Conservation (phyloP, 192 early-diverging fungal species). For the Gamsiella multidivaricata region DNA sequence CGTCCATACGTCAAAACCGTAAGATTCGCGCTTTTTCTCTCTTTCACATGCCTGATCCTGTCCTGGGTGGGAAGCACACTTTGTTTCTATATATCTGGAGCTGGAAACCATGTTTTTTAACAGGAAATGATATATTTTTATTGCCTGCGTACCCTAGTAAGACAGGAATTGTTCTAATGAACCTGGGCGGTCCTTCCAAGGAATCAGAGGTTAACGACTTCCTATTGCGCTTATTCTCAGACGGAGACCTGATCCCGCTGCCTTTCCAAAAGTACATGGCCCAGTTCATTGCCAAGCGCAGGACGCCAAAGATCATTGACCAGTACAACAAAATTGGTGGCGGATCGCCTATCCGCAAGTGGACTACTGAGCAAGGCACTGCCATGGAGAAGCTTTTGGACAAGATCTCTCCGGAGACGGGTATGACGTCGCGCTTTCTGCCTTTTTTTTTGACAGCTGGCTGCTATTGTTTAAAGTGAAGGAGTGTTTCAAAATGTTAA, state of each 20-base stretch:
- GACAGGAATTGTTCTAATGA: slow-evolving; percentile 91
- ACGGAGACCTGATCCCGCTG: slow-evolving; percentile 92
- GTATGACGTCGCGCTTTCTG: slow-evolving; percentile 36
- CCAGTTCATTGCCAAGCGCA: slow-evolving; percentile 81
- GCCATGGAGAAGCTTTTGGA: slow-evolving; percentile 83
- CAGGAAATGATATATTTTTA: slow-evolving; percentile 83
- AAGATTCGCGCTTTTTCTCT: slow-evolving; percentile 1
- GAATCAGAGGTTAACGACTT: slow-evolving; percentile 84
- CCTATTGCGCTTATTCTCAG: slow-evolving; percentile 85
- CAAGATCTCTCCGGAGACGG: slow-evolving; percentile 77
- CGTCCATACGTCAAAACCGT: slow-evolving; percentile 32
- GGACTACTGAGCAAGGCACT: slow-evolving; percentile 89
- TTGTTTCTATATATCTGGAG: neutral
- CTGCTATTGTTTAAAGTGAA: too few species aligned
- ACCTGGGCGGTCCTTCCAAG: slow-evolving; percentile 91
- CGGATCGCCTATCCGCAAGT: slow-evolving; percentile 91
- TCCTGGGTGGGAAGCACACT: neutral
- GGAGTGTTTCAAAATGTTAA: too few species aligned
- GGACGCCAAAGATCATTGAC: slow-evolving; percentile 86
- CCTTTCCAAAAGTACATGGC: slow-evolving; percentile 82
- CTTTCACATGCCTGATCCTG: neutral
- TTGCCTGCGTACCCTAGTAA: slow-evolving; percentile 61
- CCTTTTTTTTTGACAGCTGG: neutral
- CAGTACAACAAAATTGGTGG: slow-evolving; percentile 96
- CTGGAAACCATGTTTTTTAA: slow-evolving; percentile 6